phyloP scores from a whole-genome alignment of 495 filamentous ascomycete genomes.

The Aspergillus taichungensis region DNA sequence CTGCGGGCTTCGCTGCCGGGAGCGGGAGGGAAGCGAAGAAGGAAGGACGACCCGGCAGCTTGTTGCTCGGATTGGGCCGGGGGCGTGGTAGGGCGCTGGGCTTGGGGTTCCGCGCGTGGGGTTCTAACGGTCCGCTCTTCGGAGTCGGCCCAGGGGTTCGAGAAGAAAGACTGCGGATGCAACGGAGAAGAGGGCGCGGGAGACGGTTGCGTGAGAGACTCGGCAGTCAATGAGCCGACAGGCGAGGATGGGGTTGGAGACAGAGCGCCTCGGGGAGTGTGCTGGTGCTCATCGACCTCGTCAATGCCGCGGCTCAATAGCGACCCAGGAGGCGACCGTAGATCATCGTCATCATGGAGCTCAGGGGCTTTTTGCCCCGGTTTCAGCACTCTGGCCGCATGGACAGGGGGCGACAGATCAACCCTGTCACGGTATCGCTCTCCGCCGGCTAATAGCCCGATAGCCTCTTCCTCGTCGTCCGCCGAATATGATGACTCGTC shows the following conservation, averaged over 20 bases:
- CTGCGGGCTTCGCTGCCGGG: constrained; percentile 22
- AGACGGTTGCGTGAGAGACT: constrained; percentile 23
- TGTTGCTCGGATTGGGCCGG: constrained; percentile 10
- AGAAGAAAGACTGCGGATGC: constrained; percentile 27
- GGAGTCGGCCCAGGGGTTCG: constrained; percentile 35
- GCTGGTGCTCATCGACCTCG: constrained; percentile 24
- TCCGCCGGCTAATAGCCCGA: constrained; percentile 32
- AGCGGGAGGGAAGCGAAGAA: constrained; percentile 31
- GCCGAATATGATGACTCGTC: constrained; percentile 38
- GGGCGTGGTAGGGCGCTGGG: constrained; percentile 23
- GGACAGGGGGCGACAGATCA: constrained; percentile 25
- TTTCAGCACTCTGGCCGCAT: constrained; percentile 13
- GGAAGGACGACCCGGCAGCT: constrained; percentile 25
- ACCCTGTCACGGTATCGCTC: constrained; percentile 34
- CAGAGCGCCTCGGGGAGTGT: constrained; percentile 25
- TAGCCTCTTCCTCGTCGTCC: constrained; percentile 40
- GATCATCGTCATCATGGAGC: constrained; percentile 8
- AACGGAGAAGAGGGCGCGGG: constrained; percentile 23
- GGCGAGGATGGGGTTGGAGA: constrained; percentile 29
- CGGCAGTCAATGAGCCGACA: constrained; percentile 23
- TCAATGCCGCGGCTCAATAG: constrained; percentile 26
- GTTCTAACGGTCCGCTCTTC: constrained; percentile 9
- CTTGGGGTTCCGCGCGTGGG: constrained; percentile 17
- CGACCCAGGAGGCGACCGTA: constrained; percentile 26
- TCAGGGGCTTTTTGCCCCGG: constrained; percentile 8